Evolutionary conservation across 176 grass and related monocot genomes (phyloP).

Genomic region (Pontederia paniculata): DNA sequence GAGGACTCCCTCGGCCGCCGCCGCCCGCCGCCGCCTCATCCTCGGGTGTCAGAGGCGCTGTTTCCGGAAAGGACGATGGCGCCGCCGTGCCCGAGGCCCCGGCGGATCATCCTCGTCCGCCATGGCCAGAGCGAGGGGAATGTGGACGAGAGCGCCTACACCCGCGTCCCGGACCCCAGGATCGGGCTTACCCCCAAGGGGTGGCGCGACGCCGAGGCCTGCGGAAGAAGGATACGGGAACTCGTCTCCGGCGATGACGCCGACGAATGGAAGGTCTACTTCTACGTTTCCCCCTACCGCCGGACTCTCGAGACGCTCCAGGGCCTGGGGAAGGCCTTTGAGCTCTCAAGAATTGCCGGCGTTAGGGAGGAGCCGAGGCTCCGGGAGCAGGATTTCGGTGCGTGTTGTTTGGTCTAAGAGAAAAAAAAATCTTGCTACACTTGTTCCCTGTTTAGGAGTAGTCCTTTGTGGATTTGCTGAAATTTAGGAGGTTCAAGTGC

Average conservation of each 20-base stretch:
- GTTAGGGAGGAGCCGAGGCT: slow-evolving; percentile 70
- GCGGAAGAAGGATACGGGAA: slow-evolving; percentile 33
- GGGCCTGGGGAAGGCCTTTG: slow-evolving; percentile 45
- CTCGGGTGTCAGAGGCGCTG: not conserved
- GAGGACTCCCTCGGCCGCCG: slow-evolving; percentile 47
- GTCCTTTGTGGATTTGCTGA: too few relatives aligned
- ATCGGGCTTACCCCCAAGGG: slow-evolving; percentile 59
- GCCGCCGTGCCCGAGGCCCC: slow-evolving; percentile 22
- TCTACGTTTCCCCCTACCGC: slow-evolving; percentile 75
- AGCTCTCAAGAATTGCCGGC: slow-evolving; percentile 51
- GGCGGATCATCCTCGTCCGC: slow-evolving; percentile 64
- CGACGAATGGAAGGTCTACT: slow-evolving; percentile 71
- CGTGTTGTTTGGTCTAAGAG: slow-evolving; percentile 2
- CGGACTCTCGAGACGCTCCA: slow-evolving; percentile 54
- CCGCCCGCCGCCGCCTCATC: not conserved
- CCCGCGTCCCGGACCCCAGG: slow-evolving; percentile 64
- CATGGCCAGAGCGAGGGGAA: slow-evolving; percentile 89
- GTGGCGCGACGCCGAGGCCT: slow-evolving; percentile 38
- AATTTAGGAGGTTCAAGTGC: too few relatives aligned
- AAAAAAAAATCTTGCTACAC: too few relatives aligned
- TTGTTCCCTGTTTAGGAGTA: too few relatives aligned
- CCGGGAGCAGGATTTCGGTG: slow-evolving; percentile 83
- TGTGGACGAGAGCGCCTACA: slow-evolving; percentile 62
- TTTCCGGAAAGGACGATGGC: slow-evolving; percentile 18
- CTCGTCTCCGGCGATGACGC: slow-evolving; percentile 17